Evolutionary conservation across 1,284 basidiomycete species (phyloP).

Genomic region (Melanopsichium pennsylvanicum): DNA sequence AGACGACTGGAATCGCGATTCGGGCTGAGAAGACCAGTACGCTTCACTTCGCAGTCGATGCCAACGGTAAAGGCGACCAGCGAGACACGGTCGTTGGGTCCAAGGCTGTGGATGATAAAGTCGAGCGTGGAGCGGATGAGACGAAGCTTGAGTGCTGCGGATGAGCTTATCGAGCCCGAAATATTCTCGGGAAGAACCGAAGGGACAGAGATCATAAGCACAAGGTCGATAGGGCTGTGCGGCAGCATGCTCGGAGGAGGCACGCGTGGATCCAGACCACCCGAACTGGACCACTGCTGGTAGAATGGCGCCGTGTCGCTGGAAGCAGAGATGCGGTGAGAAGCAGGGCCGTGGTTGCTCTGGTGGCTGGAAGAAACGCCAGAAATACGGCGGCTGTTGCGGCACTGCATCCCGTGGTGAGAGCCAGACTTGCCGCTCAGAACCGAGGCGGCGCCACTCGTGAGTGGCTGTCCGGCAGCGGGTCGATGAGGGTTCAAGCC

Average conservation of each 20-base stretch:
- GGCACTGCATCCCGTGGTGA: conserved; percentile 20
- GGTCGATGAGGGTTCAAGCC: conserved; percentile 15
- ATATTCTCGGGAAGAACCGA: conserved; percentile 41
- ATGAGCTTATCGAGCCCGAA: conserved; percentile 74
- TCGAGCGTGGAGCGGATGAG: conserved; percentile 59
- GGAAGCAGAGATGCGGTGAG: conserved; percentile 15
- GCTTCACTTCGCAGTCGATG: conserved; percentile 50
- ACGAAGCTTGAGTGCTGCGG: conserved; percentile 70
- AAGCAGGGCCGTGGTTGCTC: conserved; percentile 23
- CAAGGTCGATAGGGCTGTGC: conserved; percentile 88
- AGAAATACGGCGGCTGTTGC: conserved; percentile 18
- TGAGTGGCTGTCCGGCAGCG: conserved; percentile 4
- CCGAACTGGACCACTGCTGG: conserved; percentile 59
- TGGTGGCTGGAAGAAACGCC: conserved; percentile 34
- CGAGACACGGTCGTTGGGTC: conserved; percentile 55
- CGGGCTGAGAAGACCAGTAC: conserved; percentile 54
- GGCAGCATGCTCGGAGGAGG: conserved; percentile 68
- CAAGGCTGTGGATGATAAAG: conserved; percentile 56
- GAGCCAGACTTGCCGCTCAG: conserved; percentile 50
- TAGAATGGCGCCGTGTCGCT: conserved; percentile 35
- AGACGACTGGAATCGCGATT: conserved; percentile 36
- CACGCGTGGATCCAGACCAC: conserved; percentile 55
- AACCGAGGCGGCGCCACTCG: conserved; percentile 36
- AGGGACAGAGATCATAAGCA: conserved; percentile 88
- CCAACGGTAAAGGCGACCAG: conserved; percentile 56